Conservation (phyloP, 495 filamentous ascomycete species). For the Penicillium bialowiezense region DNA sequence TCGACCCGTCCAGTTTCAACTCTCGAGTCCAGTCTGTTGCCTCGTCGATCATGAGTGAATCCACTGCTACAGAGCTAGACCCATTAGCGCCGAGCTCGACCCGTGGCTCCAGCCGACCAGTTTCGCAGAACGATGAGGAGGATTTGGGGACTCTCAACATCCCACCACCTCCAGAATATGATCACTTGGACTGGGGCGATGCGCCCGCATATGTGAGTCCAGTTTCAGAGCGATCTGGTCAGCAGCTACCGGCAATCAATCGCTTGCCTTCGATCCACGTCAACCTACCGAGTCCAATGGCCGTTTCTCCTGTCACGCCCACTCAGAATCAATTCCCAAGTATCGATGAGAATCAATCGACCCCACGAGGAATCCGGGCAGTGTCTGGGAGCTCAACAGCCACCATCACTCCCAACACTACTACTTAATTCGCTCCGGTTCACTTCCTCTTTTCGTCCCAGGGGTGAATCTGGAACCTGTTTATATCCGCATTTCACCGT, state of each 20-base stretch:
- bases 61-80: constrained; percentile 30
- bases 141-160: constrained; percentile 36
- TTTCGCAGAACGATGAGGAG: constrained; percentile 28
- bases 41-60: constrained; percentile 32
- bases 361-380: constrained; percentile 3
- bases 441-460: neutral
- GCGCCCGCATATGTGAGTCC: constrained; percentile 45
- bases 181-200: constrained; percentile 49
- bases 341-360: constrained; percentile 3
- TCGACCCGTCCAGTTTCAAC: constrained; percentile 19
- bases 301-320: constrained; percentile 30
- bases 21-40: constrained; percentile 34
- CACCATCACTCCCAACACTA: neutral
- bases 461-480: neutral
- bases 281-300: constrained; percentile 34
- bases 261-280: constrained; percentile 41
- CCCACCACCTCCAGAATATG: constrained; percentile 43
- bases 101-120: constrained; percentile 19
- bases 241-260: constrained; percentile 21
- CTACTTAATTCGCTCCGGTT: neutral
- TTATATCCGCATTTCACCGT: neutral
- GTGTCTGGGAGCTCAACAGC: neutral
- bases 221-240: constrained; percentile 15
- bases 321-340: constrained; percentile 13
- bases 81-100: constrained; percentile 22